phyloP scores from a whole-genome alignment of 768 basidiomycete genomes.

The Boletus sensibilis region DNA sequence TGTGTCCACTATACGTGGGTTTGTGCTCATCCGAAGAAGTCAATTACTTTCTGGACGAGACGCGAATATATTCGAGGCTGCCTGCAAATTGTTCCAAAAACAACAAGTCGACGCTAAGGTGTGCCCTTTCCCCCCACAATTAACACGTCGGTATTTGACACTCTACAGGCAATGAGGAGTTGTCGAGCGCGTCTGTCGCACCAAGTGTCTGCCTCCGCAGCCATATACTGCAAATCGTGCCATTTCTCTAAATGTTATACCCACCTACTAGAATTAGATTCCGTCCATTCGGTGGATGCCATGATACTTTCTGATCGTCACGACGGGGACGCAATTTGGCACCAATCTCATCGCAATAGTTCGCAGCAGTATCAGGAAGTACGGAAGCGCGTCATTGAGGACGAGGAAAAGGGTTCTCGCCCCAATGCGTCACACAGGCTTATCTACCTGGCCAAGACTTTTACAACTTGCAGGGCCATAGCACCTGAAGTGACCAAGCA shows the following conservation, averaged over 20 bases:
- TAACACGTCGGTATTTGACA: not conserved
- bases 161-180: slow-evolving; percentile 14
- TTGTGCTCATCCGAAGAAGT: slow-evolving; percentile 19
- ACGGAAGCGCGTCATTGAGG: slow-evolving; percentile 19
- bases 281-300: slow-evolving; percentile 38
- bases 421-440: slow-evolving; percentile 39
- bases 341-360: slow-evolving; percentile 29
- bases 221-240: slow-evolving; percentile 39
- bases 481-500: slow-evolving; percentile 37
- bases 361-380: slow-evolving; percentile 17
- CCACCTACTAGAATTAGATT: slow-evolving; percentile 36
- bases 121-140: not conserved
- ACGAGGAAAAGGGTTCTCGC: slow-evolving; percentile 38
- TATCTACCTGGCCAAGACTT: slow-evolving; percentile 47
- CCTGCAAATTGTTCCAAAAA: slow-evolving; percentile 25
- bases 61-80: slow-evolving; percentile 35
- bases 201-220: slow-evolving; percentile 12
- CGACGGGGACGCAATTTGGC: slow-evolving; percentile 33
- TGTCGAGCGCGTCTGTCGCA: slow-evolving; percentile 25
- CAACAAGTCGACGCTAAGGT: slow-evolving; percentile 18
- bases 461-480: slow-evolving; percentile 47
- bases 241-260: slow-evolving; percentile 37
- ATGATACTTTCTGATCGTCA: slow-evolving; percentile 23
- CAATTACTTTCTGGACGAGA: slow-evolving; percentile 21
- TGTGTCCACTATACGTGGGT: not conserved